Evolutionary conservation across 805 yeast genomes (phyloP).

Genomic region (Sungouiozyma intestinalis): DNA sequence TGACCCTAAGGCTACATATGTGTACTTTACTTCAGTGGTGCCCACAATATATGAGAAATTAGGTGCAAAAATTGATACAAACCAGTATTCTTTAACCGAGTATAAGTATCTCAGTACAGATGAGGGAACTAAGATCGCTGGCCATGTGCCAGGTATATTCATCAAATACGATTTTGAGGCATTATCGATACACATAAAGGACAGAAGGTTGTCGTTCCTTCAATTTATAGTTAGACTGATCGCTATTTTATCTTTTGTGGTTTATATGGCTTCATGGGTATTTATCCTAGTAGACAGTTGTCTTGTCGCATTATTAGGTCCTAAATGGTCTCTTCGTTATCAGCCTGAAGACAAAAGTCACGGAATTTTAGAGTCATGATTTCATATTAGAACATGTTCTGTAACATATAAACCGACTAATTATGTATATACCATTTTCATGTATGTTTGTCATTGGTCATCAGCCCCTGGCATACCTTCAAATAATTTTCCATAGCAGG

Average conservation of each 20-base stretch:
- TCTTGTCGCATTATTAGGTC: conserved; percentile 46
- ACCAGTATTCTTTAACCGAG: conserved; percentile 71
- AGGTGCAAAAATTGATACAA: conserved; percentile 67
- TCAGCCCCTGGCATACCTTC: conserved; percentile 38
- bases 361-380: conserved; percentile 16
- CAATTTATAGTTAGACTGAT: conserved; percentile 70
- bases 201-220: conserved; percentile 62
- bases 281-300: conserved; percentile 47
- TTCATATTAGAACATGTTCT: not conserved
- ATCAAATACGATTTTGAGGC: conserved; percentile 87
- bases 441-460: conserved; percentile 2
- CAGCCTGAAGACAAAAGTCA: conserved; percentile 20
- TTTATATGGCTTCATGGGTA: conserved; percentile 58
- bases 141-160: conserved; percentile 62
- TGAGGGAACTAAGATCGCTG: conserved; percentile 3
- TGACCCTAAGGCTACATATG: conserved; percentile 40
- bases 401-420: too few relatives aligned
- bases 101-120: conserved; percentile 27
- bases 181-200: conserved; percentile 56
- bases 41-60: conserved; percentile 68
- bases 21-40: conserved; percentile 67
- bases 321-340: conserved; percentile 35
- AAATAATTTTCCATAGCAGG: conserved; percentile 42
- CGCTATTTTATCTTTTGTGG: conserved; percentile 74
- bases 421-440: not conserved